Conservation (phyloP, 441 rosid genomes). For the Jatropha podagrica region DNA sequence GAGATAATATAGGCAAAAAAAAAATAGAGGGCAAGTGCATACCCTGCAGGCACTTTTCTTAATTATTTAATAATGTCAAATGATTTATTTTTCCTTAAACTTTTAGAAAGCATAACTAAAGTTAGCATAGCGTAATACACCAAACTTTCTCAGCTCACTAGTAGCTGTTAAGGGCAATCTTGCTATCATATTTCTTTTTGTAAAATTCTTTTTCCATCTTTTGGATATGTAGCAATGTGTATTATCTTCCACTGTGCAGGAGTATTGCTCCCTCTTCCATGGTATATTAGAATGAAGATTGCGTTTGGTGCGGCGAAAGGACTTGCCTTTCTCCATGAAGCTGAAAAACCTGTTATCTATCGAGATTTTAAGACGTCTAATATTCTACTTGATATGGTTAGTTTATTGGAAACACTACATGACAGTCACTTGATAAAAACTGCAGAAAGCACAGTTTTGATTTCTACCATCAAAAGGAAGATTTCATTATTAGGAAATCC, state of each 20-base stretch:
- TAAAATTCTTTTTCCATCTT: background rate
- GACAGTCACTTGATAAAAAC: constrained; percentile 6
- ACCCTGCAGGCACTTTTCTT: background rate
- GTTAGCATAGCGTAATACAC: background rate
- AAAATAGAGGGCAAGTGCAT: background rate
- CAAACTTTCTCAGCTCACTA: background rate
- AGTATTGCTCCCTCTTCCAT: constrained; percentile 63
- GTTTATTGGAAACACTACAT: constrained; percentile 13
- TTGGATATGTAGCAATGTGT: background rate
- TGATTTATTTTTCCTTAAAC: background rate
- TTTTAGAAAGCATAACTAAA: background rate
- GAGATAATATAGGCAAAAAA: background rate
- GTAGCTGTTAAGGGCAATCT: background rate
- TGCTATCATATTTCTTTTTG: background rate
- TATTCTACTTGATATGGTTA: constrained; percentile 69
- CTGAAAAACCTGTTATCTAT: constrained; percentile 91
- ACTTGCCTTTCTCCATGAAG: constrained; percentile 81
- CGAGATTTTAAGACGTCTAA: constrained; percentile 90
- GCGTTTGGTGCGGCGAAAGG: constrained; percentile 88
- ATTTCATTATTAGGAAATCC: background rate
- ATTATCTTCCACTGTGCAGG: constrained; percentile 40
- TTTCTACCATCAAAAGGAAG: background rate
- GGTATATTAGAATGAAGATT: constrained; percentile 79
- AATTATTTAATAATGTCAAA: background rate
- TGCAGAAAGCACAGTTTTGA: background rate